phyloP scores from a whole-genome alignment of 257 asterid genomes.

The Rehmannia glutinosa region DNA sequence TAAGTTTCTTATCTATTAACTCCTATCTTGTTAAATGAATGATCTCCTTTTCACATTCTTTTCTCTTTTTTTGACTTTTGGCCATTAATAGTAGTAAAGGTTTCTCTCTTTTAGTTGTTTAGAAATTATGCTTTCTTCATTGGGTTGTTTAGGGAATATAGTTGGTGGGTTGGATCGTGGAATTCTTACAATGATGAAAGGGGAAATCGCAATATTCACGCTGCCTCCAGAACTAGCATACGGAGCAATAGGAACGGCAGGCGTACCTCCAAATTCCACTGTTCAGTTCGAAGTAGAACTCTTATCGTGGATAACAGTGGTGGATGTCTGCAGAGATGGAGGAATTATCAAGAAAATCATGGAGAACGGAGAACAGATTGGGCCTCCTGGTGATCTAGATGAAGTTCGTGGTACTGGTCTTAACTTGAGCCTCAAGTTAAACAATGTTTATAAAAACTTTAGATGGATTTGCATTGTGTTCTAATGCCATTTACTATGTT shows the following conservation, averaged over 20 bases:
- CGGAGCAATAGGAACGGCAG: slow-evolving; percentile 33
- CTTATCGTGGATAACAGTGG: slow-evolving; percentile 60
- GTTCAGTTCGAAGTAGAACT: slow-evolving; percentile 63
- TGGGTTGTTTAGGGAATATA: slow-evolving; percentile 32
- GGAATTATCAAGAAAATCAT: slow-evolving; percentile 61
- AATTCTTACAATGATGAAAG: slow-evolving; percentile 64
- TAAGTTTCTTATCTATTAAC: no score
- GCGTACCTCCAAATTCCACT: slow-evolving; percentile 42
- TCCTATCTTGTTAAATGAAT: no score
- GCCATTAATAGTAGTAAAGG: no score
- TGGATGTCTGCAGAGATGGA: slow-evolving; percentile 72
- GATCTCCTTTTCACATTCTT: no score
- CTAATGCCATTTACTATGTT: slow-evolving; percentile 13
- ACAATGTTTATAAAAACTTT: slow-evolving; percentile 2
- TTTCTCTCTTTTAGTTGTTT: no score
- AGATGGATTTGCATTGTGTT: slow-evolving; percentile 4
- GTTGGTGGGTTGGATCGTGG: slow-evolving; percentile 49
- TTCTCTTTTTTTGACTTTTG: no score
- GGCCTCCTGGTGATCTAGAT: slow-evolving; percentile 70
- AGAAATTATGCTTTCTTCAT: no score
- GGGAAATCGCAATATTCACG: slow-evolving; percentile 55
- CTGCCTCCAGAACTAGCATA: slow-evolving; percentile 43
- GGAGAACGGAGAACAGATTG: slow-evolving; percentile 49
- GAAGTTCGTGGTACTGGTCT: slow-evolving; percentile 58
- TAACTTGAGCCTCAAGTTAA: not conserved